Evolutionary conservation across 345 rosid species (phyloP), one percentile per base, ranked within the genome.

Genomic region (Aquilaria yunnanensis): DNA sequence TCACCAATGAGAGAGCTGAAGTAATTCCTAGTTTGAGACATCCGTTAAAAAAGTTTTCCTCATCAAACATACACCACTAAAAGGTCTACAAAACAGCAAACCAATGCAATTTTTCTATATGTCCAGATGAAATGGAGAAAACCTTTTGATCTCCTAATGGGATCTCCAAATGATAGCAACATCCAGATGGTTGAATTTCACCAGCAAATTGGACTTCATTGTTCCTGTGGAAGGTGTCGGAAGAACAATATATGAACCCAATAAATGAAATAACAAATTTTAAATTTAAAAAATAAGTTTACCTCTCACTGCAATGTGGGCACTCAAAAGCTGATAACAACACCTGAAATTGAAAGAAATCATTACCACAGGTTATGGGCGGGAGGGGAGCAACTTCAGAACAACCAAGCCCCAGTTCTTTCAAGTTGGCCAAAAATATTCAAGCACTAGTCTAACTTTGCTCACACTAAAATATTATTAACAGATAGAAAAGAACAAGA

Each of bases 141-240:
- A 90, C 97, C 96, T 81, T 79, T 48, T 8, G 86, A 66, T 87
- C 88, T 23, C 96, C 88, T 45, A 87, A 50, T 64, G 76, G 79
- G 56, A 90, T 75, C 51, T 80, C 70, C 77, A 89, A 74, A 63
- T 9, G 64, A 68, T 84, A 89, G 74, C 74, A 72, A 66, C 97
- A 85, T 12, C 96, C 97, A 49, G 77, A 73, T 5, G 86, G 78
- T 74, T 89, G 97, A 64, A 92, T 83, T 82, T 89, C 97, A 11
- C 97, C 98, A 0, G 97, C 98, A 78, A 90, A 93, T 77, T 93
- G 97, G 67, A 90, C 96, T 74, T 93, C 94, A 77, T 90, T 90
- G 66, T 93, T 93, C 85, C 98, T 63, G 64, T 10, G 33, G 47
- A 14, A 70, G 51, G 34, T 53, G 0, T 51, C 10, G 31, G 57